Evolutionary conservation across 208 protist species (phyloP).

Genomic region (Wallacemonas rigidus): DNA sequence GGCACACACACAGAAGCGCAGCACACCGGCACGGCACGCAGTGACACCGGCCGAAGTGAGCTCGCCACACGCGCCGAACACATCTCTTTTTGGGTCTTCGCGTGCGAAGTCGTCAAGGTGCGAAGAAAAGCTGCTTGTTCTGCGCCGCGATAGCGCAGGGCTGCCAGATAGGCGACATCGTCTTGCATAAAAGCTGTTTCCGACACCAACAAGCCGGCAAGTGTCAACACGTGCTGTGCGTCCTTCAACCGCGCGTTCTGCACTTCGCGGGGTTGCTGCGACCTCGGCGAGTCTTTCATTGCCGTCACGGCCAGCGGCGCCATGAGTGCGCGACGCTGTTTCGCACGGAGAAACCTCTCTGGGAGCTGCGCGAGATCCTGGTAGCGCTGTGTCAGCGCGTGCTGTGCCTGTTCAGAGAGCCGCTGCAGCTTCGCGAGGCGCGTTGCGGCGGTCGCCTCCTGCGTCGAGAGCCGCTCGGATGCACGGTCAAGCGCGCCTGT

Average conservation of each 20-base stretch:
- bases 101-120: neutral
- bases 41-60: neutral
- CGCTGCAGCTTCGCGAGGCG: neutral
- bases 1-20: neutral
- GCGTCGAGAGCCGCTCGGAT: neutral
- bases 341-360: neutral
- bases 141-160: conserved; percentile 6
- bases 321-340: neutral
- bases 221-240: neutral
- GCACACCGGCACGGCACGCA: conserved; percentile 1
- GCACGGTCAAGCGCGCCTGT: neutral
- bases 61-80: neutral
- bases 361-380: neutral
- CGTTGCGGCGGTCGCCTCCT: neutral
- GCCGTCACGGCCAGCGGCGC: no score
- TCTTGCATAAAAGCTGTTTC: conserved; percentile 13
- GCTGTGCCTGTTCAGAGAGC: neutral
- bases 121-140: neutral
- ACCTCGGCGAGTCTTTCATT: no score
- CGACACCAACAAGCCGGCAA: conserved; percentile 10
- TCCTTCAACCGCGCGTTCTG: neutral
- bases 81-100: neutral
- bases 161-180: conserved; percentile 9
- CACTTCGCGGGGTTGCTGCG: neutral
- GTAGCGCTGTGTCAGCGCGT: neutral